phyloP scores from a whole-genome alignment of 108 stramenopile species.

The Cyclotella atomus region DNA sequence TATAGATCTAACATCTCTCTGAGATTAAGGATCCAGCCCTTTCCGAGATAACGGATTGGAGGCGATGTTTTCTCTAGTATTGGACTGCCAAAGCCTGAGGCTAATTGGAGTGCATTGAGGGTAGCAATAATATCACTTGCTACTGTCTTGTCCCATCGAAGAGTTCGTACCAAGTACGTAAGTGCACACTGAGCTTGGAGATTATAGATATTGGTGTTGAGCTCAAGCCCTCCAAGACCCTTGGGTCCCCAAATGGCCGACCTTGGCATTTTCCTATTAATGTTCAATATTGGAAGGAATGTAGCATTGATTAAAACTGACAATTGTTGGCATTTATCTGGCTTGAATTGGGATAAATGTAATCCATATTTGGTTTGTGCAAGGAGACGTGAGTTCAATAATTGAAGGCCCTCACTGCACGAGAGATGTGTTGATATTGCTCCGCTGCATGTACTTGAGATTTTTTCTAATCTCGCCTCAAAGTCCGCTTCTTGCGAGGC shows the following conservation, averaged over 20 bases:
- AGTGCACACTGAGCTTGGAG: background rate
- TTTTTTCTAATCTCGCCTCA: background rate
- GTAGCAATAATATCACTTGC: background rate
- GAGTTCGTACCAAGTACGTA: background rate
- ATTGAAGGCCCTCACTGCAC: background rate
- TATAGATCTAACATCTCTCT: background rate
- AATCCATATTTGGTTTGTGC: background rate
- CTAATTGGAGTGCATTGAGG: slow-evolving; percentile 8
- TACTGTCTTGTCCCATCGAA: background rate
- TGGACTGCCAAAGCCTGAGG: background rate
- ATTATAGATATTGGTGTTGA: background rate
- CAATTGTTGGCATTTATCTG: background rate
- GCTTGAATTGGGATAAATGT: background rate
- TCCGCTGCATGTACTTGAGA: background rate
- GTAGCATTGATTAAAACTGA: background rate
- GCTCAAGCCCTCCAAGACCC: background rate
- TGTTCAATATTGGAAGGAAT: no score
- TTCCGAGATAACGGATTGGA: background rate
- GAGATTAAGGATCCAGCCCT: background rate
- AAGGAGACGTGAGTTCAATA: no score
- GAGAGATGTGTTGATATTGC: background rate
- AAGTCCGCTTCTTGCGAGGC: background rate
- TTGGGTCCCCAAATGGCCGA: background rate
- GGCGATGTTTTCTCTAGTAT: background rate
- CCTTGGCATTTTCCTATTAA: no score